Conservation (phyloP, 805 yeast species). For the Candida orba region DNA sequence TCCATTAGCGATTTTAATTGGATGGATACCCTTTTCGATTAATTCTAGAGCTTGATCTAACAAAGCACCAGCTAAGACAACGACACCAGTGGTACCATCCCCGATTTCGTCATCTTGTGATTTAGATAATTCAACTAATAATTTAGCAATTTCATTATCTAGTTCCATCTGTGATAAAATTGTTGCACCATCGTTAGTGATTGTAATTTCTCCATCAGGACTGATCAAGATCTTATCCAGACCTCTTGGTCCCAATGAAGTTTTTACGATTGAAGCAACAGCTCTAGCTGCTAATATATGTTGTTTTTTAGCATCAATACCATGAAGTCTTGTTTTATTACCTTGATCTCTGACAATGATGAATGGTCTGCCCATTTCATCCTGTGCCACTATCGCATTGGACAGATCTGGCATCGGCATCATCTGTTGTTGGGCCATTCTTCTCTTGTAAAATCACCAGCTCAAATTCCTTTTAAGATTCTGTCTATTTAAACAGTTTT, state of each 20-base stretch:
- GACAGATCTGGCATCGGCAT: conserved; percentile 81
- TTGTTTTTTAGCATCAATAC: conserved; percentile 71
- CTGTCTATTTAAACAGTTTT: not conserved
- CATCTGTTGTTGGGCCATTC: conserved; percentile 29
- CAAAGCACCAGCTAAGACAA: conserved; percentile 89
- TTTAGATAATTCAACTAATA: conserved; percentile 85
- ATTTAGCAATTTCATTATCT: conserved; percentile 92
- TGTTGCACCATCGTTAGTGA: conserved; percentile 98
- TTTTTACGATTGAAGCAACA: conserved; percentile 84
- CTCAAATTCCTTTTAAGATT: too few relatives aligned
- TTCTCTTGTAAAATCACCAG: not conserved
- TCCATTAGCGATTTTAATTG: conserved; percentile 94
- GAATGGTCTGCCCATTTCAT: conserved; percentile 98
- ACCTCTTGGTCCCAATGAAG: conserved; percentile 98
- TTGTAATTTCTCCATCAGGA: conserved; percentile 96
- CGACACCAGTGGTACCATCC: conserved; percentile 97
- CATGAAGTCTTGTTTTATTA: conserved; percentile 57
- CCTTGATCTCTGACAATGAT: conserved; percentile 90
- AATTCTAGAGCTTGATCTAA: conserved; percentile 91
- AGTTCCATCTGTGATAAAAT: conserved; percentile 93
- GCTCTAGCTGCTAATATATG: conserved; percentile 94
- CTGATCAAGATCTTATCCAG: conserved; percentile 90
- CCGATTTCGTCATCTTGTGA: conserved; percentile 64
- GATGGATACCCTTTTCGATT: conserved; percentile 95
- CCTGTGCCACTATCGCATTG: conserved; percentile 98